Evolutionary conservation across 495 filamentous ascomycete species (phyloP).

Genomic region (Thozetella sp.): DNA sequence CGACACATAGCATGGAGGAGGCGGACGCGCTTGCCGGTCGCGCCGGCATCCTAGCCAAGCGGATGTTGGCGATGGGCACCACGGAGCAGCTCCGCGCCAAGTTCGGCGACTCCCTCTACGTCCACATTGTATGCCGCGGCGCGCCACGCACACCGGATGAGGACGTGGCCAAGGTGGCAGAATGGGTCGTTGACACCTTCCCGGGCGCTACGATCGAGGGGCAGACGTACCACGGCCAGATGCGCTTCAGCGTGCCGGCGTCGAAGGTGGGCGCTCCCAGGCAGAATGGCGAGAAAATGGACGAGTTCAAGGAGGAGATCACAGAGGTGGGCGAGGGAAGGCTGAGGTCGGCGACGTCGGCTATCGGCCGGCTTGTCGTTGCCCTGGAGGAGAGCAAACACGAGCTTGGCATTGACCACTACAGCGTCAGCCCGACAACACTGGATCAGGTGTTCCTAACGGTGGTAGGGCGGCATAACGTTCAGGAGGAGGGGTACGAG

Average conservation of each 20-base stretch:
- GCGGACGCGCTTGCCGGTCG: constrained; percentile 71
- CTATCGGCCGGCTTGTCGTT: constrained; percentile 67
- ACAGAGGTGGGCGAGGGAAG: constrained; percentile 12
- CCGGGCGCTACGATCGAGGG: constrained; percentile 65
- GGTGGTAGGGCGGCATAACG: constrained; percentile 76
- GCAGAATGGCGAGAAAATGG: not conserved
- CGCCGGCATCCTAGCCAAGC: constrained; percentile 70
- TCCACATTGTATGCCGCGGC: constrained; percentile 72
- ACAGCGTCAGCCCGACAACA: constrained; percentile 78
- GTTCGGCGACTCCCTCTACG: constrained; percentile 64
- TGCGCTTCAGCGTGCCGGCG: constrained; percentile 73
- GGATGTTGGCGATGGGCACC: constrained; percentile 72
- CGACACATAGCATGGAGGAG: constrained; percentile 84
- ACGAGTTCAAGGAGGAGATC: constrained; percentile 7
- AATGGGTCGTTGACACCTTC: constrained; percentile 62
- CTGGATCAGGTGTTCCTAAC: constrained; percentile 86
- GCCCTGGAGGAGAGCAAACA: constrained; percentile 69
- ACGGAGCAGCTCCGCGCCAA: constrained; percentile 57
- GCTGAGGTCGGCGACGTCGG: constrained; percentile 22
- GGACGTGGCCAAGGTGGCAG: constrained; percentile 65
- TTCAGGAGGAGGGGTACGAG: constrained; percentile 73
- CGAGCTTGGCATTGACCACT: constrained; percentile 72
- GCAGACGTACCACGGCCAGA: constrained; percentile 78
- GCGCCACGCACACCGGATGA: constrained; percentile 68
- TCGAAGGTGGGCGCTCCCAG: constrained; percentile 12